Percentiles rank a stretch among this genome's conserved stretches.
phyloP scores from a whole-genome alignment of 1,284 basidiomycete species.

The Cutaneotrichosporon daszewskae region DNA sequence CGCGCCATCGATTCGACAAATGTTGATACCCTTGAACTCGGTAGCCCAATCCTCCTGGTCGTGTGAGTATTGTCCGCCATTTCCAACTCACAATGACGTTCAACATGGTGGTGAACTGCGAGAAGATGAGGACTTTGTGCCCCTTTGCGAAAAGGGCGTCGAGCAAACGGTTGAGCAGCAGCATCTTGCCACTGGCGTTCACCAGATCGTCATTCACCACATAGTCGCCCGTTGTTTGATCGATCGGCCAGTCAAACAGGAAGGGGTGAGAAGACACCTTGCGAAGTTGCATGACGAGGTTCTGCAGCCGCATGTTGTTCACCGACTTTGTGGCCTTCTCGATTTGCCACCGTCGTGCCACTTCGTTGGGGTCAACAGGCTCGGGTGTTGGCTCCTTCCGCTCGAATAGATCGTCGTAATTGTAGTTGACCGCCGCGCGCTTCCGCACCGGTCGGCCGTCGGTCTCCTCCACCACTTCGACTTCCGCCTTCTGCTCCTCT shows the following conservation, averaged over 20 bases:
- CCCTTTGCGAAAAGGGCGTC: conserved; percentile 71
- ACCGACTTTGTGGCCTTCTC: conserved; percentile 62
- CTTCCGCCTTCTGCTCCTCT: conserved; percentile 24
- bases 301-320: conserved; percentile 87
- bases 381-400: too few species aligned
- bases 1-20: conserved; percentile 86
- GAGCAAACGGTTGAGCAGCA: conserved; percentile 82
- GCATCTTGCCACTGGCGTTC: conserved; percentile 90
- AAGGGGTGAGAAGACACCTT: conserved; percentile 85
- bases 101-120: conserved; percentile 92
- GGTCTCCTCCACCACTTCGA: conserved; percentile 54
- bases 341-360: conserved; percentile 47
- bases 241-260: conserved; percentile 81
- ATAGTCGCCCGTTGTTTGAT: conserved; percentile 58
- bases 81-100: conserved; percentile 68
- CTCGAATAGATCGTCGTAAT: too few species aligned
- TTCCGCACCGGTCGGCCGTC: too few species aligned
- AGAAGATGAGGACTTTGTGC: conserved; percentile 88
- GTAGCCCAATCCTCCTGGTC: conserved; percentile 71
- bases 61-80: background rate
- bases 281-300: conserved; percentile 88
- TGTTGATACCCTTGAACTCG: conserved; percentile 68
- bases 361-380: too few species aligned
- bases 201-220: conserved; percentile 71
- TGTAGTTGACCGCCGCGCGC: too few species aligned